Evolutionary conservation across 116 monocot genomes (phyloP).

Genomic region (Trichopus zeylanicus): DNA sequence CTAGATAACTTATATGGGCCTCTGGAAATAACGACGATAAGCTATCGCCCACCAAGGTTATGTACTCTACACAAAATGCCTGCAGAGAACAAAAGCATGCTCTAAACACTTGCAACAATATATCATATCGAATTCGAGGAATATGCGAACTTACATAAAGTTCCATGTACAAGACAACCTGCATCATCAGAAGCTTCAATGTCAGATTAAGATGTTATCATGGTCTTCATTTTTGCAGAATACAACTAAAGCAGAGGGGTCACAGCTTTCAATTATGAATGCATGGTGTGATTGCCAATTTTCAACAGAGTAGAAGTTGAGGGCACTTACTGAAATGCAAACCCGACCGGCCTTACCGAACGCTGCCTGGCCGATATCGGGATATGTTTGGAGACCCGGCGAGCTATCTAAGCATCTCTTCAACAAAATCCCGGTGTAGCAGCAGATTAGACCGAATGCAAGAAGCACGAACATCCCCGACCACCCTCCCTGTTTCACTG

Average conservation of each 20-base stretch:
- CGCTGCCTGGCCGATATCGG: slow-evolving; percentile 62
- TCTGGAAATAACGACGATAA: slow-evolving; percentile 48
- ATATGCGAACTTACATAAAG: slow-evolving; percentile 55
- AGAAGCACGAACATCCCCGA: slow-evolving; percentile 27
- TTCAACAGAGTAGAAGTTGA: neutral
- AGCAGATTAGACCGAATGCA: slow-evolving; percentile 33
- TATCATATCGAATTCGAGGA: too few species aligned
- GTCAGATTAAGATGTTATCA: too few species aligned
- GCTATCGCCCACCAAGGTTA: slow-evolving; percentile 56
- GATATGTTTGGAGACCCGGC: slow-evolving; percentile 47
- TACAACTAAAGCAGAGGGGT: too few species aligned
- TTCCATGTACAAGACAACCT: slow-evolving; percentile 59
- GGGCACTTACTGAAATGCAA: slow-evolving; percentile 28
- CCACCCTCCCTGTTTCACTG: slow-evolving; percentile 60
- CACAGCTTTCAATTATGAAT: too few species aligned
- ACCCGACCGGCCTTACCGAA: slow-evolving; percentile 41
- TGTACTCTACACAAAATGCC: slow-evolving; percentile 55
- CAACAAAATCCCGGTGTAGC: slow-evolving; percentile 56
- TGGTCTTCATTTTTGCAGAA: too few species aligned
- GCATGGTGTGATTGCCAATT: too few species aligned
- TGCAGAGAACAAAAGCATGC: slow-evolving; percentile 7
- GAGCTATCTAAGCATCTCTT: slow-evolving; percentile 61
- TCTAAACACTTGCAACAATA: neutral
- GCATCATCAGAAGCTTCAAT: too few species aligned
- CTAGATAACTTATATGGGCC: slow-evolving; percentile 21